A percentile compares a stretch with the other conserved stretches of the same genome.
Evolutionary conservation across 2,329 filamentous ascomycete species (phyloP).

Genomic region (Plectosphaerella cucumerina): DNA sequence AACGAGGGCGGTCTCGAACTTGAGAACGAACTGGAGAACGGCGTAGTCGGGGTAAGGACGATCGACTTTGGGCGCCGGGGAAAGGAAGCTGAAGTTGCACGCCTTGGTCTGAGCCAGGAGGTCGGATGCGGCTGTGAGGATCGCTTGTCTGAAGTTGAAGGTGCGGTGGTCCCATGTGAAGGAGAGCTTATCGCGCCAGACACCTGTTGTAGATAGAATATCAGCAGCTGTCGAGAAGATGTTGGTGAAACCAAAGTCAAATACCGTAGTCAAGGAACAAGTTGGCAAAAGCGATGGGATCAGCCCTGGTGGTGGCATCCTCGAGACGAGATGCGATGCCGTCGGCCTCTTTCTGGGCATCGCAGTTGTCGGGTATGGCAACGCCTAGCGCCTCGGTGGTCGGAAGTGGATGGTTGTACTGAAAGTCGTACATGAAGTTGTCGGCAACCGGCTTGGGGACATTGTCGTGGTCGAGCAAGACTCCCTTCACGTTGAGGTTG

Average conservation of each 20-base stretch:
- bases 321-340: not conserved
- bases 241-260: not conserved
- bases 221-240: not conserved
- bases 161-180: conserved; percentile 31
- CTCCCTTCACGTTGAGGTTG: not conserved
- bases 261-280: conserved; percentile 18
- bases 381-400: conserved; percentile 23
- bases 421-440: conserved; percentile 36
- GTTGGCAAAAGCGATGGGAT: not conserved
- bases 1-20: conserved; percentile 15
- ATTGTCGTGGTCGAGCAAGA: not conserved
- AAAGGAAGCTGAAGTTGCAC: conserved; percentile 9
- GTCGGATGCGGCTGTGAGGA: conserved; percentile 25
- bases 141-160: conserved; percentile 25
- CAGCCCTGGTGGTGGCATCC: not conserved
- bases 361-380: conserved; percentile 18
- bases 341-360: conserved; percentile 9
- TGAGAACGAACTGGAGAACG: not conserved
- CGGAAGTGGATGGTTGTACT: conserved; percentile 29
- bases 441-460: conserved; percentile 24
- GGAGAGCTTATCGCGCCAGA: conserved; percentile 29
- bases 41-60: not conserved
- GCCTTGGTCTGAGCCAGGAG: conserved; percentile 23
- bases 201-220: conserved; percentile 18
- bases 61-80: not conserved